Base-by-base conservation (phyloP, 139 green algal species). In the Closterium sp. region DNA sequence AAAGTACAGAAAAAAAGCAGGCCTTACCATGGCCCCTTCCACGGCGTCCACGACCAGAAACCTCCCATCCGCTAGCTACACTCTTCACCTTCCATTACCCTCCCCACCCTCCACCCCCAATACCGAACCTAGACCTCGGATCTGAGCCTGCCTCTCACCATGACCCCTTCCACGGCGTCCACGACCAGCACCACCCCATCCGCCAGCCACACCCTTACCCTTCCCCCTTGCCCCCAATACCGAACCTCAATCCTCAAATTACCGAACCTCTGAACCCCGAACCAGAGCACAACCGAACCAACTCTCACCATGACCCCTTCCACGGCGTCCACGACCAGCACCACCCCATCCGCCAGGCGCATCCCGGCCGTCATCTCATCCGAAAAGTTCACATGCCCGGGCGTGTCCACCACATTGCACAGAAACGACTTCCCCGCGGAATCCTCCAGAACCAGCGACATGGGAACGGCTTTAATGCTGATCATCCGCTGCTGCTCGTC, bases 331-430 rank as follows among this genome's bases (percentile, higher is more conserved):
- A 99, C 97, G 84, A 97, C 96, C 43, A 96, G 31, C 33, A 96
- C 35, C 4, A 87, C 66, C 0, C 93, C 94, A 64, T 96, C 95
- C 2, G 93, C 86, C 34, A 96, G 33, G 33, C 95, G 84, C 34
- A 94, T 33, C 0, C 90, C 66, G 4, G 95, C 95, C 3, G 91
- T 92, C 34, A 99, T 95, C 95, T 99, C 98, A 89, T 99, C 98
- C 25, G 97, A 97, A 95, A 99, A 99, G 96, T 99, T 99, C 84
- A 98, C 95, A 94, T 99, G 98, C 31, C 96, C 96, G 4, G 97
- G 97, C 43, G 96, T 97, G 95, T 99, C 98, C 19, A 99, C 94
- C 9, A 99, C 36, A 94, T 98, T 99, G 88, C 97, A 87, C 28
- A 98, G 95, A 95, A 96, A 98, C 89, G 35, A 94, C 94, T 99